Percentiles rank a stretch among this genome's conserved stretches.
Conservation (phyloP, 2,329 filamentous ascomycete genomes). For the Blumeria hordei region DNA sequence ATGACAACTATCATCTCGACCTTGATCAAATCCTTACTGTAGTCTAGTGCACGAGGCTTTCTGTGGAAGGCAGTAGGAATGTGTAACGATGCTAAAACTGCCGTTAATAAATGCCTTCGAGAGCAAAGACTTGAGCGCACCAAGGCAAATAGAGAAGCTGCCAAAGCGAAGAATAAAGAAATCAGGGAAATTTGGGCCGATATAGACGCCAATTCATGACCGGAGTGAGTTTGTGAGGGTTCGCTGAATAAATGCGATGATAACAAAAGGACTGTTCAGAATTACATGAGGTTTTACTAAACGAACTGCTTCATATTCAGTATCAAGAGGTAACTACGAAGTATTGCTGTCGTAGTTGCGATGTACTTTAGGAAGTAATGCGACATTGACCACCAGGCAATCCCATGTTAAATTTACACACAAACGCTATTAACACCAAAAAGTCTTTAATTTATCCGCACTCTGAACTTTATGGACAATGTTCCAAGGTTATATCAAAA, state of each 20-base stretch:
- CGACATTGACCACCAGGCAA: too few relatives aligned
- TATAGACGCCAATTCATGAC: slow-evolving; percentile 43
- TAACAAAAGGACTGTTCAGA: too few relatives aligned
- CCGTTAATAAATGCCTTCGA: slow-evolving; percentile 67
- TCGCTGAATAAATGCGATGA: not conserved
- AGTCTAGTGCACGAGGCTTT: slow-evolving; percentile 38
- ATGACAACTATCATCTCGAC: not conserved
- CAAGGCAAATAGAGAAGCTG: slow-evolving; percentile 45
- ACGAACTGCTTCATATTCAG: too few relatives aligned
- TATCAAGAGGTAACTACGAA: too few relatives aligned
- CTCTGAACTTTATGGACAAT: too few relatives aligned
- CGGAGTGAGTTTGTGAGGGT: not conserved
- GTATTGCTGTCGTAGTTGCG: too few relatives aligned
- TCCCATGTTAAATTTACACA: too few relatives aligned
- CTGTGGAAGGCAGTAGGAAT: slow-evolving; percentile 74
- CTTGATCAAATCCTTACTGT: not conserved
- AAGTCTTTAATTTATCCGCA: too few relatives aligned
- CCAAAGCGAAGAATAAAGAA: slow-evolving; percentile 44
- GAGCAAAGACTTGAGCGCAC: slow-evolving; percentile 60
- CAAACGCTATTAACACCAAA: too few relatives aligned
- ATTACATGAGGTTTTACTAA: too few relatives aligned
- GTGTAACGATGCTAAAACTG: slow-evolving; percentile 67
- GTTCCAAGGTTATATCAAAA: too few relatives aligned
- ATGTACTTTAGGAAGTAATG: too few relatives aligned
- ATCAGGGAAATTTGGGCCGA: slow-evolving; percentile 61